Evolutionary conservation across 768 basidiomycete genomes (phyloP).

Genomic region (Auricularia cornea): DNA sequence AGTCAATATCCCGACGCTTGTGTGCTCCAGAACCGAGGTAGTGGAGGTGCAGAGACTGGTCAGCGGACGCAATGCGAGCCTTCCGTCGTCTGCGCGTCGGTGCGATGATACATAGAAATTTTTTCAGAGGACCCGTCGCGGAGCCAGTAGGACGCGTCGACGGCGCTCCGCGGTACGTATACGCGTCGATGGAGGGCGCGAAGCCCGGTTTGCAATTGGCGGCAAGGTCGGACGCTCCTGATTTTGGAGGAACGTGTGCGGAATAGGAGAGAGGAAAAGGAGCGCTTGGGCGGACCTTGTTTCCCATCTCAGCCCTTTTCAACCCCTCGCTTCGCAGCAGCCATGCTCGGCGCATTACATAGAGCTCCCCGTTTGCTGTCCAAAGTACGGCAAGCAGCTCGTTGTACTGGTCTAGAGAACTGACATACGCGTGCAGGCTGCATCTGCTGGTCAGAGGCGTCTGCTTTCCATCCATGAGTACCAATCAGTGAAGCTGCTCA

Average conservation of each 20-base stretch:
- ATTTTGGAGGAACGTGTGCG: background rate
- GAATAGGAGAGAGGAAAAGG: background rate
- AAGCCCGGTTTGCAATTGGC: background rate
- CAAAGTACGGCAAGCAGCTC: background rate
- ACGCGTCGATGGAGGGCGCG: background rate
- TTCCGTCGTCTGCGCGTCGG: constrained; percentile 65
- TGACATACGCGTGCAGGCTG: constrained; percentile 34
- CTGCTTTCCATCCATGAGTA: constrained; percentile 97
- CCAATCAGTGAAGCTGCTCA: constrained; percentile 90
- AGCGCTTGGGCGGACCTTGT: background rate
- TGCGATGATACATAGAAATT: background rate
- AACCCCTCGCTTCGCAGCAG: constrained; percentile 12
- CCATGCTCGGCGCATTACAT: constrained; percentile 57
- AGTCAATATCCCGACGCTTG: constrained; percentile 55
- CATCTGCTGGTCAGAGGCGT: constrained; percentile 77
- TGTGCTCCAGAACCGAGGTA: constrained; percentile 25
- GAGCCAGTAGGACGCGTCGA: background rate
- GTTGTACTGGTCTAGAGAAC: background rate
- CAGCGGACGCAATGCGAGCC: constrained; percentile 26
- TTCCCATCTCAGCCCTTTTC: constrained; percentile 4
- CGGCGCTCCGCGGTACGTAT: too few relatives aligned
- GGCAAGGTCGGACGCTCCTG: background rate
- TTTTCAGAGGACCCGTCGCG: background rate
- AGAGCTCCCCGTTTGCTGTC: background rate
- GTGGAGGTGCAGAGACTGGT: constrained; percentile 66